phyloP scores from a whole-genome alignment of 2,329 filamentous ascomycete genomes.

The Elsinoe ampelina region DNA sequence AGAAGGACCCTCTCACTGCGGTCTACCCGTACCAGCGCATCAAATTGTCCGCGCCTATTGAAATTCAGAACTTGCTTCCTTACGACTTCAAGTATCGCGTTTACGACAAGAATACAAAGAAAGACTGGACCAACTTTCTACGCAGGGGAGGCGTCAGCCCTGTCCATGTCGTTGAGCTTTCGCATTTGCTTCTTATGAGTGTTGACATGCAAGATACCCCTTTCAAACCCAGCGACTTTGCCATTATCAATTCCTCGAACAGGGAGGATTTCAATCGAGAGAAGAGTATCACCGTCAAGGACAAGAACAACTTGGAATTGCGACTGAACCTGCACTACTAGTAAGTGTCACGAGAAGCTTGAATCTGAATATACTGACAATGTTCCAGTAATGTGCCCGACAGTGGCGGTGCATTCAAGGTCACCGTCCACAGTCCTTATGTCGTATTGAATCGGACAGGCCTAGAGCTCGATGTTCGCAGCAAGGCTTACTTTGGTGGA shows the following conservation, averaged over 20 bases:
- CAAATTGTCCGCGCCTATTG: slow-evolving; percentile 82
- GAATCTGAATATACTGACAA: slow-evolving; percentile 14
- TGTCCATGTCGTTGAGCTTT: slow-evolving; percentile 92
- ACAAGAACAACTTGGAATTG: slow-evolving; percentile 69
- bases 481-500: slow-evolving; percentile 79
- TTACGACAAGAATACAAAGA: slow-evolving; percentile 97
- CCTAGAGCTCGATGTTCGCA: slow-evolving; percentile 74
- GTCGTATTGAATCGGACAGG: slow-evolving; percentile 93
- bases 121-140: slow-evolving; percentile 97
- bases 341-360: slow-evolving; percentile 31
- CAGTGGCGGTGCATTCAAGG: slow-evolving; percentile 90
- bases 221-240: slow-evolving; percentile 91
- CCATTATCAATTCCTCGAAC: slow-evolving; percentile 86
- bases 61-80: slow-evolving; percentile 86
- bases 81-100: slow-evolving; percentile 99
- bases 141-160: slow-evolving; percentile 94
- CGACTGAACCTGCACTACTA: slow-evolving; percentile 85
- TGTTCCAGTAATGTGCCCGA: slow-evolving; percentile 59
- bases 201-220: slow-evolving; percentile 94
- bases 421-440: slow-evolving; percentile 91
- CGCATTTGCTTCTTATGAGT: slow-evolving; percentile 83
- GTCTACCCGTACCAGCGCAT: slow-evolving; percentile 92
- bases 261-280: slow-evolving; percentile 85
- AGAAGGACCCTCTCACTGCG: slow-evolving; percentile 68
- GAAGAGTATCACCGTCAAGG: slow-evolving; percentile 68